Evolutionary conservation across 805 yeast genomes (phyloP).

Genomic region (Kodamaea hsintzibuensis): DNA sequence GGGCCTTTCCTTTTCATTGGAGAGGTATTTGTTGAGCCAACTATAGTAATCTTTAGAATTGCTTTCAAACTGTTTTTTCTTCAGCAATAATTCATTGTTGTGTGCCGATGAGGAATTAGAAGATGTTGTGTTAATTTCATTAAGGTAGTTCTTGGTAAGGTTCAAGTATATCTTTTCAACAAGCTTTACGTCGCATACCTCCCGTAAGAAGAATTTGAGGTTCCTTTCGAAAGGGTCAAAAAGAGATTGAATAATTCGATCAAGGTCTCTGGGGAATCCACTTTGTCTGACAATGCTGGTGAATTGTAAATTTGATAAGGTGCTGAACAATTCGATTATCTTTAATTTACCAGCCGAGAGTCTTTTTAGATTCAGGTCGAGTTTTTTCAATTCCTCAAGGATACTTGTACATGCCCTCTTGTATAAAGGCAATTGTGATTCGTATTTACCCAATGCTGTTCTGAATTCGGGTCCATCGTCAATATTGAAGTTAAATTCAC

Average conservation of each 20-base stretch:
- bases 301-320: slow-evolving; percentile 26
- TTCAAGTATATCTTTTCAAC: slow-evolving; percentile 28
- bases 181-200: slow-evolving; percentile 29
- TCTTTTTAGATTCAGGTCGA: slow-evolving; percentile 29
- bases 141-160: not conserved
- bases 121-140: slow-evolving; percentile 6
- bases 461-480: slow-evolving; percentile 49
- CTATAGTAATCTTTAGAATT: slow-evolving; percentile 43
- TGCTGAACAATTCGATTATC: slow-evolving; percentile 25
- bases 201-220: slow-evolving; percentile 25
- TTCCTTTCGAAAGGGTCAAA: slow-evolving; percentile 37
- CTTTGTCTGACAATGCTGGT: slow-evolving; percentile 21
- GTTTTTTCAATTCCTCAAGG: slow-evolving; percentile 31
- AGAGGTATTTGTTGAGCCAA: slow-evolving; percentile 45
- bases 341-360: slow-evolving; percentile 19
- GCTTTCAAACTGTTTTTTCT: slow-evolving; percentile 37
- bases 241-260: slow-evolving; percentile 21
- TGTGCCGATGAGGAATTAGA: slow-evolving; percentile 4
- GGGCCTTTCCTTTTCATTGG: slow-evolving; percentile 46
- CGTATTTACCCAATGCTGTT: slow-evolving; percentile 31
- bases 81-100: slow-evolving; percentile 23
- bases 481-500: slow-evolving; percentile 33
- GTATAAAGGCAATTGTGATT: slow-evolving; percentile 29
- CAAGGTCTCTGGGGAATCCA: slow-evolving; percentile 29
- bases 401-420: slow-evolving; percentile 23